These are phyloP conservation scores for Hypericum androsaemum DNA, from an alignment of 345 rosid species.

Conservation along the genomic window DNA sequence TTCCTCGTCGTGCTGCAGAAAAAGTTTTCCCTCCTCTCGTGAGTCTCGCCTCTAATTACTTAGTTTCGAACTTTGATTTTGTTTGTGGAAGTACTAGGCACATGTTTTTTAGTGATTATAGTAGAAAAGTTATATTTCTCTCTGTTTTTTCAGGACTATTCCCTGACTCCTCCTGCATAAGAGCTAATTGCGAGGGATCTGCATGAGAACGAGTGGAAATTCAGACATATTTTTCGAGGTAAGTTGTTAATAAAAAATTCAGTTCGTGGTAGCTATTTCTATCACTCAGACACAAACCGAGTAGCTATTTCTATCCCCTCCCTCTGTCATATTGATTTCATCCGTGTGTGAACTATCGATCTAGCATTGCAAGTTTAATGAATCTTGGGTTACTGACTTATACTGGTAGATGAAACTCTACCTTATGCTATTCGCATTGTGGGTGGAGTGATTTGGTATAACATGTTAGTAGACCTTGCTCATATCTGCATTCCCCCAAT, in stretches of 20 bases:
- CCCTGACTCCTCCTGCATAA: constrained; percentile 36
- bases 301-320: not conserved
- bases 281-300: not conserved
- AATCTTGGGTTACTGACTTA: too few relatives aligned
- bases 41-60: constrained; percentile 10
- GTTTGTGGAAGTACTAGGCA: too few relatives aligned
- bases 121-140: not conserved
- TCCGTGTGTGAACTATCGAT: too few relatives aligned
- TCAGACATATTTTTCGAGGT: constrained; percentile 44
- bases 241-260: not conserved
- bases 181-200: constrained; percentile 42
- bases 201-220: constrained; percentile 42
- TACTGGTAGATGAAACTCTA: too few relatives aligned
- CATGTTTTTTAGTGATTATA: too few relatives aligned
- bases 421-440: too few relatives aligned
- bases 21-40: constrained; percentile 51
- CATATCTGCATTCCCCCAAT: too few relatives aligned
- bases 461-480: too few relatives aligned
- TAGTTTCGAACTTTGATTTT: not conserved
- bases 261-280: not conserved
- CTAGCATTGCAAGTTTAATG: too few relatives aligned
- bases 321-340: too few relatives aligned
- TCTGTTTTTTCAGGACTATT: constrained; percentile 23
- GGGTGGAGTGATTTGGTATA: too few relatives aligned
- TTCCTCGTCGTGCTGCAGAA: constrained; percentile 50